Evolutionary conservation across 768 basidiomycete genomes (phyloP).

Genomic region (Trametes punicea): DNA sequence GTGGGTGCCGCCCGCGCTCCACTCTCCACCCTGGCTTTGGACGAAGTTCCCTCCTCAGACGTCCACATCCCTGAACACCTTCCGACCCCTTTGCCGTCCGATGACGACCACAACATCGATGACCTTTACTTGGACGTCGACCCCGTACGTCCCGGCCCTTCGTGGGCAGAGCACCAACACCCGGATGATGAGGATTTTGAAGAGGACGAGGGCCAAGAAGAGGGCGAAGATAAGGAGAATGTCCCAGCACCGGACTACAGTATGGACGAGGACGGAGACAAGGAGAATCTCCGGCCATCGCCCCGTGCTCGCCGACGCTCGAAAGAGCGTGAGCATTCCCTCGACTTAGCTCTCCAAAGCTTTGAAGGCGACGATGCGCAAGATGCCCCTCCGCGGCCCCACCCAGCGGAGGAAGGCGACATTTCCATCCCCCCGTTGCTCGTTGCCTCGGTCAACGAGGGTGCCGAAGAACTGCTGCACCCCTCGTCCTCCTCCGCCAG

Average conservation of each 20-base stretch:
- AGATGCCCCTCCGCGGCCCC: neutral
- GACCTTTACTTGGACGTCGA: constrained; percentile 25
- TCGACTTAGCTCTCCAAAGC: neutral
- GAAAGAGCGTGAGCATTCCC: constrained; percentile 2
- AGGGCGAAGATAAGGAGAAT: constrained; percentile 25
- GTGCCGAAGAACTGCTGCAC: neutral
- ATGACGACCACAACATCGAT: constrained; percentile 24
- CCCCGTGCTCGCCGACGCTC: neutral
- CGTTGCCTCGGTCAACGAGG: constrained; percentile 1
- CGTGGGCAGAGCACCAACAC: neutral
- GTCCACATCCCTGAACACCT: constrained; percentile 15
- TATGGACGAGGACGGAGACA: constrained; percentile 5
- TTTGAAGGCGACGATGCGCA: neutral
- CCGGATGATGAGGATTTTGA: neutral
- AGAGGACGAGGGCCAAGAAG: constrained; percentile 2
- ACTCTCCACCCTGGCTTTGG: constrained; percentile 19
- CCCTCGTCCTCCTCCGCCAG: constrained; percentile 15
- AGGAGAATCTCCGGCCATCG: constrained; percentile 13
- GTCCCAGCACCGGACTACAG: constrained; percentile 9
- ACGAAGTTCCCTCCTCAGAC: constrained; percentile 13
- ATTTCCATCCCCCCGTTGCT: constrained; percentile 4
- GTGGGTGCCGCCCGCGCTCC: constrained; percentile 18
- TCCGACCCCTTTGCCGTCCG: constrained; percentile 23
- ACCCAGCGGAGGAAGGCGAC: neutral
- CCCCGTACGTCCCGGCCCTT: neutral